Base-by-base conservation (phyloP, 2,329 filamentous ascomycete genomes). In the Epichloe amarillans region DNA sequence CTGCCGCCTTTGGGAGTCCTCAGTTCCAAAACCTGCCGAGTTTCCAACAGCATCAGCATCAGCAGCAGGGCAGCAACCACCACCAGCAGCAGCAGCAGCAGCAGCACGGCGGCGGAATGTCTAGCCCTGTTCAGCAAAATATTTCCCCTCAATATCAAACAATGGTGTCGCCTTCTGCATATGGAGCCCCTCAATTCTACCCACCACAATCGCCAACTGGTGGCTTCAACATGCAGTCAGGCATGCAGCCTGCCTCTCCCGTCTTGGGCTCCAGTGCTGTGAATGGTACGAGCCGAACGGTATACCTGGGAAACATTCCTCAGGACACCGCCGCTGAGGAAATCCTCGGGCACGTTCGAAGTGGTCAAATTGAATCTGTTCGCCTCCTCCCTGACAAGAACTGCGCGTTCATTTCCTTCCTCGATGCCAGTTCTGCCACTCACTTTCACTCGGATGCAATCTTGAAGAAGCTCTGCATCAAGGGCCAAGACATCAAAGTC, bases 401-500 rank as follows among this genome's bases (percentile, higher is more conserved):
- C 77, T 98, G 93, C 65, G 93, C 93, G 52, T 98, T 98, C 76
- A 97, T 98, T 66, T 98, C 93, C 7, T 98, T 98, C 74, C 76
- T 98, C 57, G 93, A 98, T 64, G 89, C 90, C 61, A 95, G 90
- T 72, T 96, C 93, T 33, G 93, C 93, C 51, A 97, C 91, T 21
- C 93, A 98, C 67, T 98, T 98, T 73, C 93, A 98, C 75, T 98
- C 93, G 19, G 93, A 98, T 76, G 93, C 93, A 59, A 98, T 98
- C 71, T 80, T 98, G 79, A 98, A 98, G 77, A 98, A 97, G 77
- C 81, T 98, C 65, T 90, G 90, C 61, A 95, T 98, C 73, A 90
- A 95, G 71, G 91, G 91, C 26, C 93, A 97, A 73, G 93, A 98
- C 67, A 96, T 98, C 75, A 98, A 98, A 76, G 90, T 98, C 61